A percentile compares a stretch with the other conserved stretches of the same genome.
Conservation (phyloP, 352 stramenopile species). For the Globisporangium canariense region DNA sequence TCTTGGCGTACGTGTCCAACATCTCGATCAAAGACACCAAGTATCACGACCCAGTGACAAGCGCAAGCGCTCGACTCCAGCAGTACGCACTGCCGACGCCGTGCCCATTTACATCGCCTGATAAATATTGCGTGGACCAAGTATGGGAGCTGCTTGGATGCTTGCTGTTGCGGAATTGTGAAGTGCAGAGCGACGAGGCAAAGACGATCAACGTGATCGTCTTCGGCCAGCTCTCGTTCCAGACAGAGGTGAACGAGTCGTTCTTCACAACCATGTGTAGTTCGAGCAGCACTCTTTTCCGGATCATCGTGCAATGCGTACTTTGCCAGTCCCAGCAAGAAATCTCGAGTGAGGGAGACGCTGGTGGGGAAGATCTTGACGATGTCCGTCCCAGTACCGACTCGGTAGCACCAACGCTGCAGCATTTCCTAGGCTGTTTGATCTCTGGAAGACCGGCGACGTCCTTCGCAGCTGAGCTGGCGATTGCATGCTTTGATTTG, state of each 20-base stretch:
- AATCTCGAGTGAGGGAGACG: neutral
- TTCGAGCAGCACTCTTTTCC: constrained; percentile 45
- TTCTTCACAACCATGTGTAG: constrained; percentile 57
- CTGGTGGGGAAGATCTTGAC: neutral
- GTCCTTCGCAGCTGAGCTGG: constrained; percentile 12
- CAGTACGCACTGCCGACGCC: constrained; percentile 33
- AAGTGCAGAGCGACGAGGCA: constrained; percentile 17
- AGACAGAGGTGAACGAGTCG: constrained; percentile 37
- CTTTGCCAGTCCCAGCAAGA: constrained; percentile 6
- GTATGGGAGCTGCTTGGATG: constrained; percentile 66
- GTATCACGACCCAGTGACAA: constrained; percentile 40
- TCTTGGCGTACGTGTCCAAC: constrained; percentile 62
- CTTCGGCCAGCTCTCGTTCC: constrained; percentile 43
- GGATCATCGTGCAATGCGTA: constrained; percentile 40
- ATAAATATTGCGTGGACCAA: constrained; percentile 36
- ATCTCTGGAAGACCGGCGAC: constrained; percentile 11
- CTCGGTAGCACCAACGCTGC: constrained; percentile 7
- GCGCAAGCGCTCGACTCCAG: constrained; percentile 13
- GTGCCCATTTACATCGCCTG: constrained; percentile 14
- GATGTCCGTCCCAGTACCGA: neutral
- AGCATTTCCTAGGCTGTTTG: constrained; percentile 19
- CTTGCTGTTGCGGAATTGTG: constrained; percentile 51
- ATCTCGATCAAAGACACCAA: constrained; percentile 55
- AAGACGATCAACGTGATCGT: constrained; percentile 39
- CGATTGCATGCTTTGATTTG: constrained; percentile 41